Base-by-base conservation (phyloP, 768 basidiomycete genomes). In the Coprinopsis marcescibilis region DNA sequence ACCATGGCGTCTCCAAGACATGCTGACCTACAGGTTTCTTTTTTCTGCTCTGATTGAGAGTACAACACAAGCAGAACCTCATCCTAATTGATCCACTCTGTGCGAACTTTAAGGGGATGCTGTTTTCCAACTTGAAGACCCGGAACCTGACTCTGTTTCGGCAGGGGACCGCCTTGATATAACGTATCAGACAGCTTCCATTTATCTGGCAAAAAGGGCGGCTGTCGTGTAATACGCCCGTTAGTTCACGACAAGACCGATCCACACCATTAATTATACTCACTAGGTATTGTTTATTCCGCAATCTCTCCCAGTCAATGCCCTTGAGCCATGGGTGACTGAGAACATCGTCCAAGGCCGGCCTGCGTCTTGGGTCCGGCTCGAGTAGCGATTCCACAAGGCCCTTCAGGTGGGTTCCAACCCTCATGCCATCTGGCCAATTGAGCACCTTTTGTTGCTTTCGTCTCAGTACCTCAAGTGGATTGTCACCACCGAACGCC, bases 251-350 rank as follows among this genome's bases (percentile, higher is more conserved):
- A 10, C 8, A 40, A 21, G 11, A n/a, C n/a, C n/a, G n/a, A n/a
- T 14, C 14, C 43, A 38, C 23, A 50, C 20, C 36, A 23, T 37
- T 19, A 38, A 45, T 50, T 35, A 36, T 13, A 63, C 77, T 37
- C 56, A 80, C 80, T 24, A 71, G 49, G 43, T 77, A 76, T 26
- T 63, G 57, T 32, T 72, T 66, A 1, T 57, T 55, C 10, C 64
- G 52, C 61, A 80, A 68, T 54, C 67, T 69, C 15, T 56, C 56
- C 79, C 77, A 80, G 45, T 74, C 65, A 11, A 81, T 60, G 17
- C 61, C 57, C 3, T 52, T 49, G 34, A 81, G 53, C 74, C 75
- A 82, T 1, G 66, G 60, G 46, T 80, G 75, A 4, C 53, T 45
- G 33, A 57, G 57, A 6, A 78, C 65, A 19, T 71, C 63, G 2